phyloP scores from a whole-genome alignment of 1,284 basidiomycete species.

The Stereum hirsutum region DNA sequence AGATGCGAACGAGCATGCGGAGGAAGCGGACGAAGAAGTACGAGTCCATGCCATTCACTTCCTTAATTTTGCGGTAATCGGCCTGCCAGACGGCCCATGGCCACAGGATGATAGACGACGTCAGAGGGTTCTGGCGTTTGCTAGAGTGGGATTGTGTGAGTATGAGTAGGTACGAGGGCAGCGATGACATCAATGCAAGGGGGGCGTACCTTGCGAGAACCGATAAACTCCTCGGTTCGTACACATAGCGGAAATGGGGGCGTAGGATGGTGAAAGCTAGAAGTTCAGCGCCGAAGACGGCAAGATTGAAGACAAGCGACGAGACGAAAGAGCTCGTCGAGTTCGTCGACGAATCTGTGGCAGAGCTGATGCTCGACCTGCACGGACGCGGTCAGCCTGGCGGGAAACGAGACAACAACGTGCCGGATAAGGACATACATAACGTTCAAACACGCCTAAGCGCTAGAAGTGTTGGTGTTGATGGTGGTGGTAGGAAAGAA shows the following conservation, averaged over 20 bases:
- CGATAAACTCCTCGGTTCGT: conserved; percentile 74
- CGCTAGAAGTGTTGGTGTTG: too few relatives aligned
- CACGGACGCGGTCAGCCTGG: too few relatives aligned
- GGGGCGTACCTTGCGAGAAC: conserved; percentile 36
- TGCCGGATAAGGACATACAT: too few relatives aligned
- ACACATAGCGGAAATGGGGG: conserved; percentile 65
- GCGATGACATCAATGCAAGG: conserved; percentile 3
- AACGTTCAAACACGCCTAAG: too few relatives aligned
- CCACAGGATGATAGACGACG: conserved; percentile 43
- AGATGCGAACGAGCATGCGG: conserved; percentile 70
- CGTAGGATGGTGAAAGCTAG: conserved; percentile 62
- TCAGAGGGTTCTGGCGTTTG: conserved; percentile 43
- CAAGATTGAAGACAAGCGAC: conserved; percentile 66
- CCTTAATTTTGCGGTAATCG: conserved; percentile 51
- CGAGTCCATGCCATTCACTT: conserved; percentile 85
- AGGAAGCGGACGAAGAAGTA: conserved; percentile 92
- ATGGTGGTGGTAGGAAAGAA: too few relatives aligned
- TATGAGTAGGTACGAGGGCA: not conserved
- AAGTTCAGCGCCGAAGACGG: conserved; percentile 60
- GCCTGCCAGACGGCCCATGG: conserved; percentile 46
- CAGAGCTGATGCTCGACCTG: conserved; percentile 13
- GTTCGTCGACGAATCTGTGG: conserved; percentile 15
- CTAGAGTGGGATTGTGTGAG: conserved; percentile 19
- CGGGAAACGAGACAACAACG: too few relatives aligned
- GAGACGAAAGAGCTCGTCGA: conserved; percentile 58